Evolutionary conservation across 2,329 filamentous ascomycete species (phyloP).

Genomic region (Talaromyces sp.): DNA sequence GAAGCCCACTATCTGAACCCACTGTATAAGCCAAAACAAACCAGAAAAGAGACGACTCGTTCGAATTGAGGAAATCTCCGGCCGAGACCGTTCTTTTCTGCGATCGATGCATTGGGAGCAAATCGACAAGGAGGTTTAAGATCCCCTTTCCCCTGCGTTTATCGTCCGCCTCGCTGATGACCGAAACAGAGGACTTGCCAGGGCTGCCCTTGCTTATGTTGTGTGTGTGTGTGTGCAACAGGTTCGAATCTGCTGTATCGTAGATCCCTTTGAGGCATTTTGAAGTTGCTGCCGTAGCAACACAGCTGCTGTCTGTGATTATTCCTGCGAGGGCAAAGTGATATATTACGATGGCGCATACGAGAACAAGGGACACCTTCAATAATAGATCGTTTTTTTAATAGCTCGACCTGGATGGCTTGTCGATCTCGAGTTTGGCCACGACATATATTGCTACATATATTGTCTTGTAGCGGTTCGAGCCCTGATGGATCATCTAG

Average conservation of each 20-base stretch:
- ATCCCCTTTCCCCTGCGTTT: slow-evolving; percentile 10
- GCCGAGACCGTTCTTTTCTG: background rate
- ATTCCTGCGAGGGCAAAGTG: slow-evolving; percentile 6
- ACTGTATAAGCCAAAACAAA: background rate
- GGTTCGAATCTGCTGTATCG: background rate
- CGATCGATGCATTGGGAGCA: background rate
- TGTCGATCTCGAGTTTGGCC: background rate
- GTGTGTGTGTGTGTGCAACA: background rate
- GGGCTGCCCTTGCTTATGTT: slow-evolving; percentile 9
- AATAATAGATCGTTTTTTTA: background rate
- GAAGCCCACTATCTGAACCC: background rate
- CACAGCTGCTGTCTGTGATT: background rate
- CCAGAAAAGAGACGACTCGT: background rate
- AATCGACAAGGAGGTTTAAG: slow-evolving; percentile 5
- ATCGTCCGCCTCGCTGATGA: background rate
- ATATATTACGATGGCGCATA: background rate
- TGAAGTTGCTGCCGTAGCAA: slow-evolving; percentile 9
- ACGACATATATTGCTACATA: background rate
- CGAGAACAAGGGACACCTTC: background rate
- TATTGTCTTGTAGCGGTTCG: background rate
- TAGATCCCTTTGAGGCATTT: background rate
- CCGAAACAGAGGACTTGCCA: background rate
- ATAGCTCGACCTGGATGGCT: background rate
- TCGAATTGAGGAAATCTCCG: background rate
- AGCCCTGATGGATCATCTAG: background rate